phyloP scores from a whole-genome alignment of 176 grass and related monocot genomes.

The Oryza officinalis region DNA sequence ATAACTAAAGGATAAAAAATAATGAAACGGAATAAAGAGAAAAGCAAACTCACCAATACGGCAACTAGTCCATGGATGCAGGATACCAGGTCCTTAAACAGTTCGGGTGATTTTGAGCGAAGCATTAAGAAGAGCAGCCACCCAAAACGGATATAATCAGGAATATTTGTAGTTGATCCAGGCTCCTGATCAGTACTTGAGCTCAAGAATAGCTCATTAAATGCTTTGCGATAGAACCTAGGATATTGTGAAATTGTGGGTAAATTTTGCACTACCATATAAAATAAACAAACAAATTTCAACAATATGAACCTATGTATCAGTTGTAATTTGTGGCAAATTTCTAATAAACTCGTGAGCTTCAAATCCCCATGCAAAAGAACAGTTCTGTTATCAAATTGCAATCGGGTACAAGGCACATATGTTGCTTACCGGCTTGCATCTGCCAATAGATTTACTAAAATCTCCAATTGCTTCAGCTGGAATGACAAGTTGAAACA shows the following conservation, averaged over 20 bases:
- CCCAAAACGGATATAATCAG: conserved; percentile 68
- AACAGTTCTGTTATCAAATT: conserved; percentile 25
- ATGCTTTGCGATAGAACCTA: conserved; percentile 86
- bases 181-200: conserved; percentile 37
- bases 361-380: conserved; percentile 3
- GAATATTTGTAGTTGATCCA: conserved; percentile 34
- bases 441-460: conserved; percentile 61
- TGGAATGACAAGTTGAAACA: conserved; percentile 48
- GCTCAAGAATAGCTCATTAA: conserved; percentile 72
- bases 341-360: background rate
- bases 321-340: background rate
- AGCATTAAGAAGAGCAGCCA: conserved; percentile 88
- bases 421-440: conserved; percentile 61
- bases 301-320: background rate
- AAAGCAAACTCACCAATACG: conserved; percentile 68
- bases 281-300: background rate
- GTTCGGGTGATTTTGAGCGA: conserved; percentile 57
- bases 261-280: conserved; percentile 6
- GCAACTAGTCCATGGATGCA: conserved; percentile 86
- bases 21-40: conserved; percentile 20
- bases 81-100: conserved; percentile 86
- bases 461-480: conserved; percentile 69
- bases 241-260: conserved; percentile 1
- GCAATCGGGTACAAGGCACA: background rate
- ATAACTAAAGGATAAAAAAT: conserved; percentile 25